These are phyloP conservation scores for Penicillium desertorum DNA, from an alignment of 495 filamentous ascomycete species.

Conservation along the genomic window DNA sequence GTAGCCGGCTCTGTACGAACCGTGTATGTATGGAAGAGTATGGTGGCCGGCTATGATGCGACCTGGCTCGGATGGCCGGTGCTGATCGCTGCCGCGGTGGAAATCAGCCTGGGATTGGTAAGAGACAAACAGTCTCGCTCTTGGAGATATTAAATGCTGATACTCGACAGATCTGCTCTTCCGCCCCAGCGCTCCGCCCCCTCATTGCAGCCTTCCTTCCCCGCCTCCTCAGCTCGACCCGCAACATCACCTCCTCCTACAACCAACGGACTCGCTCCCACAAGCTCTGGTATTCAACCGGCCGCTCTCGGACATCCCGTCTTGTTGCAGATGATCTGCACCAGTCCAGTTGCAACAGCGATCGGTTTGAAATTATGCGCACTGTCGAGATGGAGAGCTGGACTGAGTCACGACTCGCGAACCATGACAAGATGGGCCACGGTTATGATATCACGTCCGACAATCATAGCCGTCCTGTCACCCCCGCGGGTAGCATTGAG, in stretches of 20 bases:
- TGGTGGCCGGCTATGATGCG: constrained; percentile 50
- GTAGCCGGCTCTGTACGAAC: constrained; percentile 57
- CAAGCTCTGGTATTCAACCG: constrained; percentile 30
- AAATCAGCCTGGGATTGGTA: constrained; percentile 62
- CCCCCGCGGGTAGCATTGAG: constrained; percentile 20
- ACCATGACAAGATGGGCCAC: constrained; percentile 17
- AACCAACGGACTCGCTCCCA: constrained; percentile 23
- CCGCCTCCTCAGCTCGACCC: constrained; percentile 35
- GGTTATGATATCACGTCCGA: constrained; percentile 18
- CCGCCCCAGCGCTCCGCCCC: constrained; percentile 54
- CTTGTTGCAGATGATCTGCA: background rate
- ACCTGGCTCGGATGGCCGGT: constrained; percentile 56
- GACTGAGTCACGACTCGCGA: constrained; percentile 24
- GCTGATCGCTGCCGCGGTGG: constrained; percentile 53
- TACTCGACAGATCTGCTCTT: constrained; percentile 51
- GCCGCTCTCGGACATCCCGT: constrained; percentile 23
- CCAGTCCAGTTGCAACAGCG: constrained; percentile 21
- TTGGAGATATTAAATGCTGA: background rate
- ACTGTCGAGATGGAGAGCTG: constrained; percentile 41
- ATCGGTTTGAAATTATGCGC: constrained; percentile 29
- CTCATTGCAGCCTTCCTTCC: constrained; percentile 49
- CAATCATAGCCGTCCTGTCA: constrained; percentile 16
- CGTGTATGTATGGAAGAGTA: constrained; percentile 50
- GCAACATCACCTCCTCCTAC: constrained; percentile 22
- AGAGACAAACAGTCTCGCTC: constrained; percentile 21